Conservation (phyloP, 2,329 filamentous ascomycete genomes). For the Neocatenulostroma microsporum region DNA sequence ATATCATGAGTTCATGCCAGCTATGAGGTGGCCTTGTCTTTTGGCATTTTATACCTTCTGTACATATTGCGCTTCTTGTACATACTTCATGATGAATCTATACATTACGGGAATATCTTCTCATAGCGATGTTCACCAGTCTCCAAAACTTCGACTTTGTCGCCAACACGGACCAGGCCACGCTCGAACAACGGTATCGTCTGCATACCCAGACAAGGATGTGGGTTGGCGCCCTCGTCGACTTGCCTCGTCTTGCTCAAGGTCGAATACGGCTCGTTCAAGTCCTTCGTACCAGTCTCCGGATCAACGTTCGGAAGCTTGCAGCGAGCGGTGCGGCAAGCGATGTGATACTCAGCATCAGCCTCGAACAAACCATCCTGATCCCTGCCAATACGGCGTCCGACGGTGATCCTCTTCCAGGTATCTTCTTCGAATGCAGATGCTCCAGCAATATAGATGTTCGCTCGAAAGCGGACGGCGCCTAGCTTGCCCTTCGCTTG, state of each 20-base stretch:
- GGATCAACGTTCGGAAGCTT: constrained; percentile 65
- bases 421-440: constrained; percentile 60
- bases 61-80: constrained; percentile 4
- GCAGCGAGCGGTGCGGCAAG: constrained; percentile 61
- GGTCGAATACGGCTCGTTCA: constrained; percentile 26
- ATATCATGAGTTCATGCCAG: too few species aligned
- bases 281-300: constrained; percentile 42
- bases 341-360: constrained; percentile 44
- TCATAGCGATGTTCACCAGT: constrained; percentile 25
- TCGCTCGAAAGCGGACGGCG: constrained; percentile 59
- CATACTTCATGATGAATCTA: background rate
- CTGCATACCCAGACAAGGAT: constrained; percentile 28
- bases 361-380: constrained; percentile 9
- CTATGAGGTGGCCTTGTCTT: too few species aligned
- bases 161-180: constrained; percentile 24
- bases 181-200: constrained; percentile 25
- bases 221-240: constrained; percentile 25
- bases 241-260: constrained; percentile 23
- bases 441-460: constrained; percentile 60
- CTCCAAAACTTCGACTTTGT: constrained; percentile 25
- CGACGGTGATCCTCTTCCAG: constrained; percentile 57
- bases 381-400: constrained; percentile 17
- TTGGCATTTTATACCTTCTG: constrained; percentile 3
- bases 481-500: constrained; percentile 45
- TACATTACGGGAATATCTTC: constrained; percentile 21